Evolutionary conservation across 2,329 filamentous ascomycete species (phyloP), one percentile per base, ranked within the genome.

Genomic region (Claviceps sorghi): DNA sequence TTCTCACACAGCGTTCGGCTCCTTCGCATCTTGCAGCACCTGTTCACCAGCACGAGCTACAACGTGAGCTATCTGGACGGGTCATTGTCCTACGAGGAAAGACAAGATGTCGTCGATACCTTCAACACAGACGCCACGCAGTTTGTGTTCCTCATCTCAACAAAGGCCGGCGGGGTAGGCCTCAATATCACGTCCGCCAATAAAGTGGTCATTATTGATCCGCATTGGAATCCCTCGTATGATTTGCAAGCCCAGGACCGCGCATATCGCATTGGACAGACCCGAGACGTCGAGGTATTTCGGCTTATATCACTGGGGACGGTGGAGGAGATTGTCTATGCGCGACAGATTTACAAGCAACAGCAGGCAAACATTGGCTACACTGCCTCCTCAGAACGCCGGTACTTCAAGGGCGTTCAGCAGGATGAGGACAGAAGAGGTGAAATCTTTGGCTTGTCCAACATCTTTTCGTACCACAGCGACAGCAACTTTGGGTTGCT

Each of bases 351-450:
- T 41, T 98, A 98, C 75, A 98, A 98, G 67, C 93, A 98, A 64
- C 93, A 98, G 62, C 93, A 97, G 69, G 91, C 93, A 29, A 97
- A 96, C 62, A 97, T 98, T 54, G 93, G 88, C 1, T 97, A 98
- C 67, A 94, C 84, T 36, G 93, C 93, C 0, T 94, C 88, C 0
- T 85, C 83, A 5, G 93, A 98, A 67, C 82, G 93, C 3, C 82
- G 93, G 1, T 98, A 98, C 66, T 98, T 98, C 72, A 89, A 85
- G 58, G 93, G 93, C 42, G 88, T 97, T 0, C 91, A 96, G 67
- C 84, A 94, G 56, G 80, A 88, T 58, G 80, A 80, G 26, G 79
- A 80, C 30, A 82, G 90, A 57, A 91, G 91, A 59, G 93, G 93
- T 17, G 93, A 98, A 65, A 88, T 98, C 22, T 98, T 98, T 59